Base-by-base conservation (phyloP, 257 asterid genomes). In the Anisodus acutangulus region DNA sequence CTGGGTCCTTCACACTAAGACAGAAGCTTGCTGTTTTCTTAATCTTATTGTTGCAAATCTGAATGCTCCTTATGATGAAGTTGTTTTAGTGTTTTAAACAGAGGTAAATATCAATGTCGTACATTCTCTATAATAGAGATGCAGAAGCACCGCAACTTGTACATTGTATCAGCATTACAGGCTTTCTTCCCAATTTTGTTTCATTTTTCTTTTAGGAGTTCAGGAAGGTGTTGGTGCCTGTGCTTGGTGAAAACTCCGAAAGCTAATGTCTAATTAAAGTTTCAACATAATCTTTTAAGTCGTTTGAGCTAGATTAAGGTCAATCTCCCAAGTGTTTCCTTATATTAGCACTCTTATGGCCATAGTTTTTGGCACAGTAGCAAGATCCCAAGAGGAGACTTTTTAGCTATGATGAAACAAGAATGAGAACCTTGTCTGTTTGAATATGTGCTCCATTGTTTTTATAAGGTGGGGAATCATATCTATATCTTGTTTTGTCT, bases 401-500 rank as follows among this genome's bases (percentile, higher is more conserved):
- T 78, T 53, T 26, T 8, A 31, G 49, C 45, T 49, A 53, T 78
- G 82, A 2, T 78, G 66, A 78, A 78, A 78, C 82, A 53, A 53
- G 64, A 76, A 53, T 31, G 31, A 31, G 43, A 78, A 53, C 64
- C 63, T 78, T 26, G 49, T 26, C 4, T 78, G 66, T 78, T 53
- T 78, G 49, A 26, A 78, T 78, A 51, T 78, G 31, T 78, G 15
- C 49, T 78, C 47, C 64, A 53, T 13, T 51, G 8, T 35, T 11
- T 66, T 26, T 31, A 12, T 26, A 9, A 53, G 60, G 16, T 31
- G 64, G 82, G 9, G 31, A 78, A 31, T 31, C 66, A 4, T 78
- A 78, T 53, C 51, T 78, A 12, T 78, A 15, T 31, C 82, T 78
- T 78, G 64, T 78, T 78, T 53, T 54, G 31, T 53, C 64, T 53